These are phyloP conservation scores for Magnolia changhungtana DNA, from an alignment of 164 flowering plant genomes.

Conservation along the genomic window DNA sequence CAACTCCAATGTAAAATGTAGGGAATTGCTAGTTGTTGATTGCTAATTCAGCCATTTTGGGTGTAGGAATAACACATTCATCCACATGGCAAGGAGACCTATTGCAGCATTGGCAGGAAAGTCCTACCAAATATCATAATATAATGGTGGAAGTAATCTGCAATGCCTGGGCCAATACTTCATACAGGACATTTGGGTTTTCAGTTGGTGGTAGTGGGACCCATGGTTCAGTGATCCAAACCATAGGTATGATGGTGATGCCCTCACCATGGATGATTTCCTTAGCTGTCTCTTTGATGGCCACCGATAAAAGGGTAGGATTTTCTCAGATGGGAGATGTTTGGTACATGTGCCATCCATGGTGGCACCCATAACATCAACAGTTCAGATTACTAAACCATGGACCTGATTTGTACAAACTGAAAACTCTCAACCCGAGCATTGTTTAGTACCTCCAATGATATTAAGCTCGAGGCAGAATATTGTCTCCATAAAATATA, in stretches of 20 bases:
- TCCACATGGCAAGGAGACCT: neutral
- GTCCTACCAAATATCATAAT: neutral
- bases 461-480: too few relatives aligned
- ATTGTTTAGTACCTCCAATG: too few relatives aligned
- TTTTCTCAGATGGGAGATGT: too few relatives aligned
- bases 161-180: neutral
- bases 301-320: too few relatives aligned
- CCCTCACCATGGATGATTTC: too few relatives aligned
- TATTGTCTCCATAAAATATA: too few relatives aligned
- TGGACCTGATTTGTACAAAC: too few relatives aligned
- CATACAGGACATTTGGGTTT: neutral
- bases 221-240: neutral
- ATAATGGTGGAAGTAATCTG: neutral
- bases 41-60: neutral
- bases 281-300: too few relatives aligned
- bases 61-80: neutral
- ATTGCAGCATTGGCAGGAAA: neutral
- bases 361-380: too few relatives aligned
- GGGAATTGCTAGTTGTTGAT: neutral
- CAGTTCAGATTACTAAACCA: too few relatives aligned
- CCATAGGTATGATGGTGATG: neutral
- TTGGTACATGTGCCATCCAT: too few relatives aligned
- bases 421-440: too few relatives aligned
- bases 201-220: neutral
- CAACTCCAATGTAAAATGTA: neutral